A percentile compares a stretch with the other conserved stretches of the same genome.
Evolutionary conservation across 305 asterid genomes (phyloP).

Genomic region (Rubia peregrina): DNA sequence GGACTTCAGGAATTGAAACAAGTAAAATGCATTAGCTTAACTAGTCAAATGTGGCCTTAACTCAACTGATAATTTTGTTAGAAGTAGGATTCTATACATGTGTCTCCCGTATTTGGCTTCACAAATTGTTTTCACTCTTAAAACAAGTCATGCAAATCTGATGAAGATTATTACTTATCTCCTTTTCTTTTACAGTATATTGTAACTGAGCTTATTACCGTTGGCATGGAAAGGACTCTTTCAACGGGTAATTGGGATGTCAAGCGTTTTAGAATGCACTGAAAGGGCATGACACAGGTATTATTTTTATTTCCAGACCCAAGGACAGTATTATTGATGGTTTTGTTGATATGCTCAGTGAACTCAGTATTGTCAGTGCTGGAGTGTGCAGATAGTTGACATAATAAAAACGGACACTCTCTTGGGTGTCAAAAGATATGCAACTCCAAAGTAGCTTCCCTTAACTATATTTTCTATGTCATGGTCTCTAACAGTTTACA

Average conservation of each 20-base stretch:
- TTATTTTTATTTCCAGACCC: slow-evolving; percentile 4
- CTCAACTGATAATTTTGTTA: slow-evolving; percentile 1
- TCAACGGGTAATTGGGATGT: slow-evolving; percentile 95
- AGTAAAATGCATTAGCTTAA: neutral
- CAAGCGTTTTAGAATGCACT: slow-evolving; percentile 78
- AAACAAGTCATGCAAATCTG: neutral
- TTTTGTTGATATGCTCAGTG: neutral
- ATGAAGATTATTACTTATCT: neutral
- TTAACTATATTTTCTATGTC: neutral
- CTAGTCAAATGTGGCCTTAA: neutral
- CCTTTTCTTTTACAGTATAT: slow-evolving; percentile 34
- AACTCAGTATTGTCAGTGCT: neutral
- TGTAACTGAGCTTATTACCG: slow-evolving; percentile 41
- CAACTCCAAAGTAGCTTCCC: neutral
- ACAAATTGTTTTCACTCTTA: neutral
- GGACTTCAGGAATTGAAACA: neutral
- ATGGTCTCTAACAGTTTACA: neutral
- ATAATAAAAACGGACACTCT: neutral
- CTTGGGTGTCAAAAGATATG: neutral
- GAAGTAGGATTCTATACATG: neutral
- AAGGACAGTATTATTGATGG: neutral
- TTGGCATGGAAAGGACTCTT: slow-evolving; percentile 74
- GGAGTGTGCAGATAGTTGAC: neutral
- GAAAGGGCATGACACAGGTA: slow-evolving; percentile 98
- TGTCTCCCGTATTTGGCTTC: neutral